Evolutionary conservation across 805 yeast genomes (phyloP), one percentile per base, ranked within the genome.

Genomic region (Nadsonia fulvescens): DNA sequence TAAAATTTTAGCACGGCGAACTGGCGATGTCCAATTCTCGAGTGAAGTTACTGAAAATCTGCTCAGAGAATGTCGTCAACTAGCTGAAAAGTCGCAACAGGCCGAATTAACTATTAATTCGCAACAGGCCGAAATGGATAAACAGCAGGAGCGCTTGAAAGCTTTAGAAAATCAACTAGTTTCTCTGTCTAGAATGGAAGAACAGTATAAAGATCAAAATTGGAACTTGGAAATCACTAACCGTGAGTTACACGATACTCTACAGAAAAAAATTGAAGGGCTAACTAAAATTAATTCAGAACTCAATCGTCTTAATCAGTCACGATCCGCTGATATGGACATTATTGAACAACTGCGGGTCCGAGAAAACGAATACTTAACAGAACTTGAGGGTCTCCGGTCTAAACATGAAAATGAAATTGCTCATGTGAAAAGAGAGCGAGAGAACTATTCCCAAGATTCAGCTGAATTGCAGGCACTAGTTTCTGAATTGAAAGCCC

Each of bases 161-260:
- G 12, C 27, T 3, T 17, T 16, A 8, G 23, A 29, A 8, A 20
- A 15, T 12, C 29, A 30, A 16, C 32, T 36, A 12, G 23, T 29
- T 5, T 22, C 31, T 5, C 28, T 34, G 24, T 28, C 22, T 14
- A 24, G 21, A 12, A 30, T 27, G 9, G 15, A 23, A 27, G 52
- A 47, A 14, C 35, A 37, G 9, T 37, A 33, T 29, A 39, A 43
- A 14, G 50, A 46, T 8, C 51, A 46, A 20, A 45, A 49, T 21
- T 51, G 56, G 56, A 39, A 48, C 21, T 36, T 51, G 15, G 52
- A 47, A 22, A 32, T 43, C 12, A 40, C 43, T 19, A 27, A 51
- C 7, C 51, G 49, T 25, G 44, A 44, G 21, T 36, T 38, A 5
- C 32, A 32, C 17, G 32, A 34, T 3, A 35, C 40, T 17, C 12